Evolutionary conservation across 2,329 filamentous ascomycete genomes (phyloP).

Genomic region (Colletotrichum sp.): DNA sequence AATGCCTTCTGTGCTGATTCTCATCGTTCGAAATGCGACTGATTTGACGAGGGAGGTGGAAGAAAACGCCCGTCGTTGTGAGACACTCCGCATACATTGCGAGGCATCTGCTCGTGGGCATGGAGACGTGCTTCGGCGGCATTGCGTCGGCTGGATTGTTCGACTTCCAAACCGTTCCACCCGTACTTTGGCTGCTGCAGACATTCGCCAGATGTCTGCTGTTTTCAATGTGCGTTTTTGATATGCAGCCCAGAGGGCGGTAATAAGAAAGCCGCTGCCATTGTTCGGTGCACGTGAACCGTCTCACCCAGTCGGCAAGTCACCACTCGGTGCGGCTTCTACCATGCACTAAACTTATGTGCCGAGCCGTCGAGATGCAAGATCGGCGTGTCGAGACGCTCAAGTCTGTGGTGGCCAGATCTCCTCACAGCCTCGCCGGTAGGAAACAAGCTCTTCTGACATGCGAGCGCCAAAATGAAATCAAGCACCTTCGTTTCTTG

Average conservation of each 20-base stretch:
- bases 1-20: not conserved
- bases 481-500: not conserved
- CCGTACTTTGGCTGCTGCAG: not conserved
- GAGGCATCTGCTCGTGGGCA: not conserved
- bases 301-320: not conserved
- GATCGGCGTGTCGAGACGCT: not conserved
- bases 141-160: not conserved
- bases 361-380: not conserved
- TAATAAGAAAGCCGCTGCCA: not conserved
- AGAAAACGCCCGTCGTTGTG: constrained; percentile 5
- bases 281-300: not conserved
- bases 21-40: not conserved
- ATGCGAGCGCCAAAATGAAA: not conserved
- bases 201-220: not conserved
- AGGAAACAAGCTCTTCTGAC: not conserved
- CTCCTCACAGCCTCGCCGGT: not conserved
- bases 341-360: not conserved
- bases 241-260: not conserved
- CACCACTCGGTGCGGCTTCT: not conserved
- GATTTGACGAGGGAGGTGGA: not conserved
- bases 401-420: not conserved
- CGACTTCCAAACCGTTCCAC: not conserved
- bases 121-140: not conserved
- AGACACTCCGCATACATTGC: constrained; percentile 5
- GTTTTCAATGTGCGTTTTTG: not conserved